These are phyloP conservation scores for Lagenidium giganteum DNA, from an alignment of 352 stramenopile genomes.

Conservation along the genomic window DNA sequence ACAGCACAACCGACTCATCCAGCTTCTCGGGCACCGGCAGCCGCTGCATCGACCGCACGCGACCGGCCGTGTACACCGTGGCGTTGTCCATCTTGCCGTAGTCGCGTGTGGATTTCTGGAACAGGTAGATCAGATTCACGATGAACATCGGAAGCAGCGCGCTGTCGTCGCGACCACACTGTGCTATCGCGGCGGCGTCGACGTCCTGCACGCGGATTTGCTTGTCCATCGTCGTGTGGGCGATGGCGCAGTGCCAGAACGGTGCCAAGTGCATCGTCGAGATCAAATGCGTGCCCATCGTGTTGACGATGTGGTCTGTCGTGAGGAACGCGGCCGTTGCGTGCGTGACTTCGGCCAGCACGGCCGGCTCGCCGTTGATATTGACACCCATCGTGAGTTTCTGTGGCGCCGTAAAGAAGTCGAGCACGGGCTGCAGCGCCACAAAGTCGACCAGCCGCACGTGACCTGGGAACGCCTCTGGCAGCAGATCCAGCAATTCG, in stretches of 20 bases:
- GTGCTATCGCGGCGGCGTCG: conserved; percentile 13
- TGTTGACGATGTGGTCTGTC: conserved; percentile 27
- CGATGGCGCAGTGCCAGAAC: conserved; percentile 41
- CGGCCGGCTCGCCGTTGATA: conserved; percentile 27
- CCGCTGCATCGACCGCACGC: conserved; percentile 11
- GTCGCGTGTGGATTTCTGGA: conserved; percentile 28
- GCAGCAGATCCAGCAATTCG: conserved; percentile 18
- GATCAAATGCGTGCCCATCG: conserved; percentile 24
- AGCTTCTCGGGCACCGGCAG: conserved; percentile 24
- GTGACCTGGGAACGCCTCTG: conserved; percentile 16
- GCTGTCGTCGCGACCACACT: conserved; percentile 16
- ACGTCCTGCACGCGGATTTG: conserved; percentile 17
- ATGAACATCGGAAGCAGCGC: conserved; percentile 20
- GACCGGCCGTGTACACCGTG: conserved; percentile 25
- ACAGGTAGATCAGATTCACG: conserved; percentile 37
- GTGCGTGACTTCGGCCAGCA: conserved; percentile 35
- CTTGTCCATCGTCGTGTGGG: conserved; percentile 33
- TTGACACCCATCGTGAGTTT: conserved; percentile 30
- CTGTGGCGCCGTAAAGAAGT: conserved; percentile 21
- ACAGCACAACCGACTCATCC: conserved; percentile 16
- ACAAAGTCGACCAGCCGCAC: conserved; percentile 25
- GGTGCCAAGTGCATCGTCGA: conserved; percentile 28
- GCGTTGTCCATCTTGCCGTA: conserved; percentile 38
- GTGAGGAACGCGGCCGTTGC: conserved; percentile 22
- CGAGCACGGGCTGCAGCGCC: conserved; percentile 14